Conservation (phyloP, 805 yeast genomes). For the Wickerhamomyces queroliae region DNA sequence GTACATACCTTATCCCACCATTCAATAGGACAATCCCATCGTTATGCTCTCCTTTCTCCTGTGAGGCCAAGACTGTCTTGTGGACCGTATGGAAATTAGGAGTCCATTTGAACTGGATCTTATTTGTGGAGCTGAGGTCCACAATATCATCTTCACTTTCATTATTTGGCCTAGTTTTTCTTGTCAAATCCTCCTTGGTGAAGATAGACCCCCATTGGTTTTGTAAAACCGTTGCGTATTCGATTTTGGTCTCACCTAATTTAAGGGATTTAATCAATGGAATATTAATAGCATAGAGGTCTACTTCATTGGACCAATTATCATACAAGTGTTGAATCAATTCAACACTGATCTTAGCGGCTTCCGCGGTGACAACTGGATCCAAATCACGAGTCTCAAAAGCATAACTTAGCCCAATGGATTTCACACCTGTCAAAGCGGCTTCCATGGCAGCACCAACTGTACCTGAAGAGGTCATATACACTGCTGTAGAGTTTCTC, state of each 20-base stretch:
- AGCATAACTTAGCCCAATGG: constrained; percentile 87
- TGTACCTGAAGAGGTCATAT: constrained; percentile 88
- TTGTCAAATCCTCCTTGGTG: constrained; percentile 17
- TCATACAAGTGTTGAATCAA: constrained; percentile 52
- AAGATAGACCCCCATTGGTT: constrained; percentile 78
- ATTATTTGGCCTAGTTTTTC: constrained; percentile 6
- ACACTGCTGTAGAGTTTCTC: constrained; percentile 83
- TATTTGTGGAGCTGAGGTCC: constrained; percentile 37
- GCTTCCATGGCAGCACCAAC: constrained; percentile 98
- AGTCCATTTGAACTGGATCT: constrained; percentile 64
- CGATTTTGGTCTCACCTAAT: constrained; percentile 51
- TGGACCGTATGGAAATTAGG: constrained; percentile 76
- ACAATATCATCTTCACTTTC: constrained; percentile 36
- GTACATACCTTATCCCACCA: constrained; percentile 21
- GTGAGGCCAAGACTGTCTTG: constrained; percentile 36
- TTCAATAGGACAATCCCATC: constrained; percentile 26
- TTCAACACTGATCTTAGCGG: constrained; percentile 61
- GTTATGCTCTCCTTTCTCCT: constrained; percentile 21
- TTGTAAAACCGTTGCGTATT: constrained; percentile 73
- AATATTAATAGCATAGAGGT: constrained; percentile 77
- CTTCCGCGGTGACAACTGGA: constrained; percentile 47
- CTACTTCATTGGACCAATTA: constrained; percentile 55
- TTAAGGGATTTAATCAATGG: constrained; percentile 60
- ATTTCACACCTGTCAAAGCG: constrained; percentile 52
- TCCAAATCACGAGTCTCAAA: constrained; percentile 52